phyloP scores from a whole-genome alignment of 2,329 filamentous ascomycete species.

The Apiospora koreana region DNA sequence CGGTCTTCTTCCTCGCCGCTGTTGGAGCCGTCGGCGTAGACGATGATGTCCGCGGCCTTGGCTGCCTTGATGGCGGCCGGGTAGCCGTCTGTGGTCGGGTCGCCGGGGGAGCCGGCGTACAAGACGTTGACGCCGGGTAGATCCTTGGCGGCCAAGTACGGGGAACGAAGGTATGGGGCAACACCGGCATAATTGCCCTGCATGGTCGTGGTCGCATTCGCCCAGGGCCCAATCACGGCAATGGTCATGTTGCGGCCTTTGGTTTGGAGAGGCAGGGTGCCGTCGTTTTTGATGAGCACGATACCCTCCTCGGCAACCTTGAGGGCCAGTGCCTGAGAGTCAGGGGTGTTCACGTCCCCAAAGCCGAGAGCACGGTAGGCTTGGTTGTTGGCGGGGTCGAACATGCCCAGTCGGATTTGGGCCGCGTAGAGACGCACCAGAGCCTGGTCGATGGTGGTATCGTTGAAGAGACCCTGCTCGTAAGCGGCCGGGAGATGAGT shows the following conservation, averaged over 20 bases:
- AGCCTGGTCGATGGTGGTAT: slow-evolving; percentile 28
- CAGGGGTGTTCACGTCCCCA: slow-evolving; percentile 24
- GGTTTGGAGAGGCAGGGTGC: slow-evolving; percentile 23
- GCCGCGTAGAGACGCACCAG: slow-evolving; percentile 31
- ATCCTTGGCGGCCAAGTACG: slow-evolving; percentile 51
- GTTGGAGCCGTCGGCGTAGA: slow-evolving; percentile 55
- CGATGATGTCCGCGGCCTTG: slow-evolving; percentile 48
- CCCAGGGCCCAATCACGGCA: slow-evolving; percentile 26
- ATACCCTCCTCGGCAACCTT: slow-evolving; percentile 27
- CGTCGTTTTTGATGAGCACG: slow-evolving; percentile 29
- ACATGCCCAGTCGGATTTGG: slow-evolving; percentile 33
- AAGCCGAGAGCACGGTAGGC: slow-evolving; percentile 24
- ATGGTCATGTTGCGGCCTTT: slow-evolving; percentile 21
- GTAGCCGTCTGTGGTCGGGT: slow-evolving; percentile 32
- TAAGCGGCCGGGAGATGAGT: slow-evolving; percentile 30
- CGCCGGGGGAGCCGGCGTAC: slow-evolving; percentile 34
- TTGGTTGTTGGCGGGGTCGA: slow-evolving; percentile 28
- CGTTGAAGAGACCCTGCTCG: slow-evolving; percentile 30
- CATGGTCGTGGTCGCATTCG: slow-evolving; percentile 27
- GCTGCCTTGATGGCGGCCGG: slow-evolving; percentile 39
- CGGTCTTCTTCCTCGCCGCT: slow-evolving; percentile 55
- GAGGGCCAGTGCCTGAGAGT: slow-evolving; percentile 25
- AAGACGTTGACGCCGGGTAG: slow-evolving; percentile 48
- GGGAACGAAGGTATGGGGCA: slow-evolving; percentile 56
- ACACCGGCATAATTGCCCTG: slow-evolving; percentile 46